Evolutionary conservation across 768 basidiomycete species (phyloP), one percentile per base, ranked within the genome.

Genomic region (Leccinum rimulosum): DNA sequence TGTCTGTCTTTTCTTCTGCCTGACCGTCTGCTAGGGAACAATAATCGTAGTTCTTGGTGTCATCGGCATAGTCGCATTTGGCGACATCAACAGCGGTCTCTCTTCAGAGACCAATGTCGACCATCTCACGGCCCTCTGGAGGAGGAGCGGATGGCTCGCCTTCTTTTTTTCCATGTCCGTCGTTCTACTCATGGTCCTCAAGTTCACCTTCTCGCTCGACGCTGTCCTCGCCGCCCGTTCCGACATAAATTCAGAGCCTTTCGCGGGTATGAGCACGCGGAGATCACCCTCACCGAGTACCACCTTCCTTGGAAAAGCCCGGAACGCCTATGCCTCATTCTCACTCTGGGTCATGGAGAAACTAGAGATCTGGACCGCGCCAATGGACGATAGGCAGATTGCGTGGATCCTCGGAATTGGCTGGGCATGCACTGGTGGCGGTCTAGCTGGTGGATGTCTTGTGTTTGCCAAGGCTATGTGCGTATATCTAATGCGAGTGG

Each of bases 381-480:
- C 87, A 12, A 89, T 88, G 67, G 89, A 89, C 68, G 95, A 98
- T 68, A 89, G 84, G 64, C 86, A 87, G 55, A 78, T 98, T 45
- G 88, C 89, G 7, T 97, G 94, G 92, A 87, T 91, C 28, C 80
- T 95, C 49, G 95, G 95, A 14, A 93, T 98, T 52, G 88, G 88
- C 2, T 98, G 95, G 96, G 91, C 93, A 3, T 94, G 94, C 61
- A 86, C 87, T 56, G 95, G 95, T 35, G 95, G 95, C 12, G 89
- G 93, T 36, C 77, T 98, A 40, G 93, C 93, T 6, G 96, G 95
- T 6, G 86, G 87, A 45, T 90, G 87, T 73, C 79, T 98, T 58
- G 93, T 98, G 3, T 95, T 98, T 61, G 88, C 88, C 6, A 89
- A 75, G 54, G 73, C 74, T 9, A 74, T 64, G 73, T 74, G 45